Conservation (phyloP, 805 yeast species). For the Suhomyces emberorum region DNA sequence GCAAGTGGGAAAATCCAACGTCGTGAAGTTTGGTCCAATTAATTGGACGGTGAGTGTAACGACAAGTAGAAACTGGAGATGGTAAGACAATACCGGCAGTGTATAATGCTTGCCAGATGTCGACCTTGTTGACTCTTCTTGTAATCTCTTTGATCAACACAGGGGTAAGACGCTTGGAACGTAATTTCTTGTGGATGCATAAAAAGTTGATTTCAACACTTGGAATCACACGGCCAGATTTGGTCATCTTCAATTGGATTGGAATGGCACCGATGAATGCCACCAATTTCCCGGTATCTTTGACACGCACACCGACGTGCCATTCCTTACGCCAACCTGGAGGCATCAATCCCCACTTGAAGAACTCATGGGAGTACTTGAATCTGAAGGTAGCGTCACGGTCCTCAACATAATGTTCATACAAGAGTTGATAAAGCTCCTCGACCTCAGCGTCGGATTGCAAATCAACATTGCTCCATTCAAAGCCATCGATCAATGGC, state of each 20-base stretch:
- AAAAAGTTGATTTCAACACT: constrained; percentile 90
- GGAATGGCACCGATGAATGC: constrained; percentile 95
- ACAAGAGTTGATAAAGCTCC: constrained; percentile 75
- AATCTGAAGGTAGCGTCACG: constrained; percentile 88
- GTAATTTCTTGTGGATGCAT: constrained; percentile 88
- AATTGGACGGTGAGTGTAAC: constrained; percentile 91
- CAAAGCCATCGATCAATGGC: constrained; percentile 73
- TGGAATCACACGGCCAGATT: constrained; percentile 41
- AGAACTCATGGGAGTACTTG: constrained; percentile 77
- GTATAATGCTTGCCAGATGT: constrained; percentile 94
- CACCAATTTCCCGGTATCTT: constrained; percentile 68
- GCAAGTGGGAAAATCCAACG: constrained; percentile 85
- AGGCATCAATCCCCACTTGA: constrained; percentile 89
- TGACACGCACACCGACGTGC: constrained; percentile 92
- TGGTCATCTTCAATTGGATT: constrained; percentile 58
- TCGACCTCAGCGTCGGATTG: constrained; percentile 53
- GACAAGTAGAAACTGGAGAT: constrained; percentile 82
- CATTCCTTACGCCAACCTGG: constrained; percentile 91
- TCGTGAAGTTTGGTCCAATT: constrained; percentile 88
- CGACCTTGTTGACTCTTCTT: constrained; percentile 76
- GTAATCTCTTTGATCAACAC: constrained; percentile 92
- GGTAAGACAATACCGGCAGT: constrained; percentile 93
- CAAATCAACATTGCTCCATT: constrained; percentile 80
- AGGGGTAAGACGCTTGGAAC: constrained; percentile 94
- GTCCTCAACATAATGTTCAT: constrained; percentile 94